Evolutionary conservation across 2,329 filamentous ascomycete genomes (phyloP).

Genomic region (Fusarium longipes): DNA sequence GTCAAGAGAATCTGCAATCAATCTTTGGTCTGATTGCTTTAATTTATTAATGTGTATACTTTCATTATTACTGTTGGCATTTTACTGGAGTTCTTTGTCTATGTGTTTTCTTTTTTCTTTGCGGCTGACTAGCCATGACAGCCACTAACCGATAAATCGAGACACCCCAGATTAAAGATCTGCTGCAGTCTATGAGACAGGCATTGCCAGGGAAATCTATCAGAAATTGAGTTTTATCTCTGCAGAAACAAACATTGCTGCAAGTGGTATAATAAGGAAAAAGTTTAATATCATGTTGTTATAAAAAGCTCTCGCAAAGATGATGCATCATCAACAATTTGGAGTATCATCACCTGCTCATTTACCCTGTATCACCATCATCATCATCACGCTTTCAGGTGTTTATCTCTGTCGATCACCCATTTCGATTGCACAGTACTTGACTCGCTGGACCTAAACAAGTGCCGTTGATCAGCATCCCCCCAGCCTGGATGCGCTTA

Average conservation of each 20-base stretch:
- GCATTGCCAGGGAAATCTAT: slow-evolving; percentile 1
- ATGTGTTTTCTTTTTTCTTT: background rate
- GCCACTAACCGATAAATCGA: background rate
- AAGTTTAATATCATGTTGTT: background rate
- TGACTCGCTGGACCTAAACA: background rate
- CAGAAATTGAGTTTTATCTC: background rate
- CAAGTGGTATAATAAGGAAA: background rate
- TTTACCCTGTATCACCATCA: slow-evolving; percentile 16
- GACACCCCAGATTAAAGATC: slow-evolving; percentile 7
- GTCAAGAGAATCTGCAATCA: background rate
- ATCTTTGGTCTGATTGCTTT: background rate
- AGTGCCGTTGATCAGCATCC: slow-evolving; percentile 14
- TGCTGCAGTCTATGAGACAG: slow-evolving; percentile 25
- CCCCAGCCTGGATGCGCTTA: background rate
- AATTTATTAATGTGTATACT: background rate
- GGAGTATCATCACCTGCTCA: background rate
- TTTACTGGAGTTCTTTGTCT: background rate
- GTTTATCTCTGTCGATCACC: background rate
- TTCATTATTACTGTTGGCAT: background rate
- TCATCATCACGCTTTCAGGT: no score
- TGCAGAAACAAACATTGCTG: background rate
- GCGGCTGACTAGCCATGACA: background rate
- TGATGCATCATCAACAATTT: slow-evolving; percentile 3
- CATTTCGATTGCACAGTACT: background rate
- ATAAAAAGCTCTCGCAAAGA: background rate